These are phyloP conservation scores for Pyrus pyrifolia DNA, from an alignment of 306 rosid species.

Conservation along the genomic window DNA sequence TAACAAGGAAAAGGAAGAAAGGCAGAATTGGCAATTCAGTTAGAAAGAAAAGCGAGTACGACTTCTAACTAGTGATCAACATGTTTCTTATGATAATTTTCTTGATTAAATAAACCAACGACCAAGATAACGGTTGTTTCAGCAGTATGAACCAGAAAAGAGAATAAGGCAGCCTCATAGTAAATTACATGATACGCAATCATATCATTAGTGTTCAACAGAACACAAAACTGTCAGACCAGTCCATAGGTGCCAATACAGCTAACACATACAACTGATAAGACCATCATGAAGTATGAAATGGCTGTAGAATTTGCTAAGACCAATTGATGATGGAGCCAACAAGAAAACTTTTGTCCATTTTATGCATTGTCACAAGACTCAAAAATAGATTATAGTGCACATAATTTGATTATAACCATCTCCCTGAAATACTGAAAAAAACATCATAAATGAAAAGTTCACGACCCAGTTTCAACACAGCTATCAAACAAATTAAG, in stretches of 20 bases:
- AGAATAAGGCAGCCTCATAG: neutral
- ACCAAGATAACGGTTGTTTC: neutral
- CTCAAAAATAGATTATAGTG: neutral
- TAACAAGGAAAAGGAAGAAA: neutral
- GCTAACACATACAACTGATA: neutral
- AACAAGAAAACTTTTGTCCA: neutral
- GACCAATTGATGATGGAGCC: neutral
- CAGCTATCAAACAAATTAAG: neutral
- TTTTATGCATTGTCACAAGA: neutral
- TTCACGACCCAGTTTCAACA: neutral
- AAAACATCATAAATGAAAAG: neutral
- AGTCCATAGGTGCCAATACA: neutral
- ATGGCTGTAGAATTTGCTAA: neutral
- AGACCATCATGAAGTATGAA: neutral
- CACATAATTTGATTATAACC: neutral
- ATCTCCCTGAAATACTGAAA: neutral
- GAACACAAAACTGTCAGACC: neutral
- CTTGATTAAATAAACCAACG: neutral
- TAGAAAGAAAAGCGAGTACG: too few relatives aligned
- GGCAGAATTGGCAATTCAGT: neutral
- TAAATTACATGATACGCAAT: neutral
- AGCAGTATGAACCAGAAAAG: neutral
- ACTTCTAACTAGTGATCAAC: neutral
- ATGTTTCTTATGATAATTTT: neutral
- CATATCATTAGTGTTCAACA: neutral